Base-by-base conservation (phyloP, 1,284 basidiomycete genomes). In the Trichosporon sp. region DNA sequence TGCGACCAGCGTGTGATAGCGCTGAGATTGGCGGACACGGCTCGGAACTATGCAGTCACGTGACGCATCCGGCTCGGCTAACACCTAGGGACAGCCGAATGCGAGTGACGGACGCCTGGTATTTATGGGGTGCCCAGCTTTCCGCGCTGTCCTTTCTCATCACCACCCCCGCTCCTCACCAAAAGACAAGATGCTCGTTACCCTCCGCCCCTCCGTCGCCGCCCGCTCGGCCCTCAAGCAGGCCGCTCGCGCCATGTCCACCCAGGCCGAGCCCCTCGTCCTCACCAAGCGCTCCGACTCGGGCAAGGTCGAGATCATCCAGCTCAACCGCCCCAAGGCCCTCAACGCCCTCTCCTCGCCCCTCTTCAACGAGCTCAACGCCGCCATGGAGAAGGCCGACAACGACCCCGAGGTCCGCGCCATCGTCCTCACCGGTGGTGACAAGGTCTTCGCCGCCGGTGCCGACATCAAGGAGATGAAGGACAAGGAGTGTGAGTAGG, bases 281-380 rank as follows among this genome's bases (percentile, higher is more conserved):
- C 73, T 84, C 64, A 64, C 80, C 15, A 72, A 77, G 32, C 72
- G 78, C 56, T 80, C 77, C 12, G 68, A 68, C 3, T 75, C 75
- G 15, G 78, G 81, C 27, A 88, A 88, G 65, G 94, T 99, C 65
- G 87, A 89, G 9, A 90, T 98, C 75, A 89, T 99, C 82, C 93
- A 92, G 15, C 88, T 99, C 78, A 98, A 99, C 86, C 88, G 96
- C 68, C 96, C 97, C 64, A 98, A 97, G 80, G 93, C 93, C 27
- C 87, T 98, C 76, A 98, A 99, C 81, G 96, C 97, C 44, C 86
- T 99, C 71, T 92, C 88, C 77, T 87, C 89, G 11, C 90, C 92
- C 8, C 86, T 96, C 70, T 90, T 95, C 80, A 83, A 83, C 23
- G 90, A 92, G 78, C 87, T 97, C 65, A 92, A 93, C 78, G 85